These are phyloP conservation scores for Ulmus americana DNA, from an alignment of 331 rosid genomes.

Conservation along the genomic window DNA sequence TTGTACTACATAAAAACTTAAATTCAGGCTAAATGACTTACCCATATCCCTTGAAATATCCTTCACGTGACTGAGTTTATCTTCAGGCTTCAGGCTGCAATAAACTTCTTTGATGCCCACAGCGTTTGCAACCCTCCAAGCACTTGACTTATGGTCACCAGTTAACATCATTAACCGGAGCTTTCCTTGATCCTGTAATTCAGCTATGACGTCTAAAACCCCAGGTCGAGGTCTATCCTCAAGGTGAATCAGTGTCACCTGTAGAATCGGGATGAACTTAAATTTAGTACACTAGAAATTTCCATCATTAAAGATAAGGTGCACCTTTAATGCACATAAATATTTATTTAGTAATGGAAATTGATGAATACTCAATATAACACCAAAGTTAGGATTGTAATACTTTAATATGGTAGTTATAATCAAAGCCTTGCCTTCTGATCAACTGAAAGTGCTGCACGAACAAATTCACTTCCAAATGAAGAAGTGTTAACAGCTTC, in stretches of 20 bases:
- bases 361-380: neutral
- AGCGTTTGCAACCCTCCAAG: constrained; percentile 82
- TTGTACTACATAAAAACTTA: neutral
- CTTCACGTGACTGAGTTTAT: constrained; percentile 82
- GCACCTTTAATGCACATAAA: neutral
- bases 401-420: neutral
- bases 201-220: constrained; percentile 59
- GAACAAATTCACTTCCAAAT: constrained; percentile 84
- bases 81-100: constrained; percentile 93
- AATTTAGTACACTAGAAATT: constrained; percentile 7
- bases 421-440: constrained; percentile 49
- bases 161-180: constrained; percentile 88
- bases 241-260: constrained; percentile 88
- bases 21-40: constrained; percentile 28
- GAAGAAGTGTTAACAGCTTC: constrained; percentile 81
- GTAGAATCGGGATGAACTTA: constrained; percentile 19
- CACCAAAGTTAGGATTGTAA: neutral
- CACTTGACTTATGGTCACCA: constrained; percentile 86
- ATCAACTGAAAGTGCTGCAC: constrained; percentile 81
- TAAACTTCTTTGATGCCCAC: constrained; percentile 78
- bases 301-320: neutral
- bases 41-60: constrained; percentile 80
- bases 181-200: constrained; percentile 62
- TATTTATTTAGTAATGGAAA: neutral
- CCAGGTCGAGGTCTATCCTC: constrained; percentile 94